Evolutionary conservation across 2,329 filamentous ascomycete species (phyloP), one percentile per base, ranked within the genome.

Genomic region (Hypoxylon sp.): DNA sequence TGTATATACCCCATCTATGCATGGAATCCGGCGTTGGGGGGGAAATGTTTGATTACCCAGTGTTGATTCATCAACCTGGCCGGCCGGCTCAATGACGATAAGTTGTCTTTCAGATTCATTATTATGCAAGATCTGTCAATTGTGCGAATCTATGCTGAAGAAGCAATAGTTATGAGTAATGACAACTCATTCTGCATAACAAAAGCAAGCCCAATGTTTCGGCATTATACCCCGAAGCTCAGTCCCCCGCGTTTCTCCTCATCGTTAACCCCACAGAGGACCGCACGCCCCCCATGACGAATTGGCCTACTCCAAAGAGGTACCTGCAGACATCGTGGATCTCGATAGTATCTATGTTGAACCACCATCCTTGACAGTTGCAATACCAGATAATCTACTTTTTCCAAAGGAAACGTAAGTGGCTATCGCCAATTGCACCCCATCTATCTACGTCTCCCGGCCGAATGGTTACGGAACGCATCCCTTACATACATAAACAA

Each of bases 1-100:
- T 62, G 57, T 60, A 60, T 61, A 62, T 60, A 60, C 52, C 52
- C 44, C 44, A 15, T 37, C n/a, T n/a, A 49, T 55, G 57, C 54
- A 62, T 59, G 51, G 45, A 54, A 40, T 41, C 20, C 21, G 59
- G 59, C 55, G 58, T 59, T 61, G 17, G 48, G 46, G 20, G 47
- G 48, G 40, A 44, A 44, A 56, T 43, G 38, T 38, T 26, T 41
- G 25, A 46, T 44, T 38, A 40, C 25, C 29, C 8, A 37, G 42
- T 23, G 23, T 45, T 48, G 34, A 17, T 11, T 27, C 19, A 19
- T 27, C 31, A 37, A 37, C 25, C 37, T 41, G 25, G 27, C 19
- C 25, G 13, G 12, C 26, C 9, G 36, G 34, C 20, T 40, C 19
- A 41, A 50, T 41, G 27, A 42, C 32, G 34, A 47, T 29, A 19